Evolutionary conservation across 1,284 basidiomycete species (phyloP), one percentile per base, ranked within the genome.

Genomic region (Cystobasidiaceae sp.): DNA sequence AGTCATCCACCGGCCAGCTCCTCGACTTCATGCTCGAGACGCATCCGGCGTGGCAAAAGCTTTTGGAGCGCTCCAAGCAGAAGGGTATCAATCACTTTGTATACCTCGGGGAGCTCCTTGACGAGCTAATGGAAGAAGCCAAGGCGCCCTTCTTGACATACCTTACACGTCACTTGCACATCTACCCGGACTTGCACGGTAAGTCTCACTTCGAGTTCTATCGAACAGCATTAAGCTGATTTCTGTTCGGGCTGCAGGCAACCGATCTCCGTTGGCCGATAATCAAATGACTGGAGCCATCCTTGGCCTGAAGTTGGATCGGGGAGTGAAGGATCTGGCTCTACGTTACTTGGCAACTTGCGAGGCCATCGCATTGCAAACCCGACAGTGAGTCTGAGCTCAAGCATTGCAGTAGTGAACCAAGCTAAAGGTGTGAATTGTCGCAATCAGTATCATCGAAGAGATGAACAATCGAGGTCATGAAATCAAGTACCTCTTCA

Each of bases 191-290:
- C 76, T 82, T 97, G 68, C 80, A 82, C 71, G 78, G 81, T 73
- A 8, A 21, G 49, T 32, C 13, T 19, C 21, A 34, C 41, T 30
- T 9, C n/a, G 28, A 11, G 25, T 1, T 30, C 17, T 7, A 9
- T 1, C 30, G 15, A 21, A 11, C n/a, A n/a, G 49, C 27, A 17
- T 21, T 9, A 58, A 44, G 15, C 27, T 33, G 50, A 49, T 37
- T 33, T 67, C 43, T 41, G 39, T 69, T 48, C n/a, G 67, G 34
- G 46, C 44, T 33, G 44, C 74, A 89, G 91, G 93, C 33, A 98
- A 98, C 78, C 85, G 94, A 67, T 97, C 93, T 0, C 96, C 94
- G 0, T 85, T 98, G 50, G 94, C 94, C 0, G 96, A 98, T 76
- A 82, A 89, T 25, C 84, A 84, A 59, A 97, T 97, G 93, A 83